Evolutionary conservation across 768 basidiomycete genomes (phyloP), one percentile per base, ranked within the genome.

Genomic region (Rhodosporidiobolus sp.): DNA sequence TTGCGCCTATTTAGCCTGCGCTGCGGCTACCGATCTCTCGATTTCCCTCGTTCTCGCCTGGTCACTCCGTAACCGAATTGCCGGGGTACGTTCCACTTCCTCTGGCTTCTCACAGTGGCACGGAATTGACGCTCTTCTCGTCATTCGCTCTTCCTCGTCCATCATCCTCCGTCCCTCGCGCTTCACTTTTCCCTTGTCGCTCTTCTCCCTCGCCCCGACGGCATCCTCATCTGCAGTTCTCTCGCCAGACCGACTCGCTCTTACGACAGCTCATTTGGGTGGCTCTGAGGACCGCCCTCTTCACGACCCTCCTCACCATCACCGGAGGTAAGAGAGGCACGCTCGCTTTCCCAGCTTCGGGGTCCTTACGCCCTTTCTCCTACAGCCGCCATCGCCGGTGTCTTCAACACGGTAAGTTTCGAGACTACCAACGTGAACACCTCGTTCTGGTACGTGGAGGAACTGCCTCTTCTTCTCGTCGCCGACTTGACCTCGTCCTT

Each of bases 11-110:
- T 45, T 62, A 4, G 54, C 43, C 43, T 38, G 38, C 3, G 32
- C 20, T 24, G 67, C 67, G 4, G 52, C 24, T 1, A 38, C 52
- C 28, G 67, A 68, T 38, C 1, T 12, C 26, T 62, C 67, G 45
- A 62, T 68, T 35, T 62, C 67, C 19, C 1, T 68, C 53, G 67
- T 60, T 1, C 60, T 68, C 59, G 52, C 59, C 17, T 68, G 34
- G 43, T 34, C 22, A 5, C 53, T 68, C 17, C 14, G 46, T 6
- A 19, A 48, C 11, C 59, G 67, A 3, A 68, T 68, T 43, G 38
- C 38, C 14, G 38, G 38, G 7, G 38, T 43, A 14, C 38, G 38
- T 43, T 14, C 7, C 7, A 14, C 14, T 43, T 43, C 14, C 38
- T 43, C 38, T n/a, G n/a, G n/a, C n/a, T n/a, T n/a, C n/a, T n/a